A percentile compares a stretch with the other conserved stretches of the same genome.
Conservation (phyloP, 169 alveolate genomes). For the Babesia ovata region DNA sequence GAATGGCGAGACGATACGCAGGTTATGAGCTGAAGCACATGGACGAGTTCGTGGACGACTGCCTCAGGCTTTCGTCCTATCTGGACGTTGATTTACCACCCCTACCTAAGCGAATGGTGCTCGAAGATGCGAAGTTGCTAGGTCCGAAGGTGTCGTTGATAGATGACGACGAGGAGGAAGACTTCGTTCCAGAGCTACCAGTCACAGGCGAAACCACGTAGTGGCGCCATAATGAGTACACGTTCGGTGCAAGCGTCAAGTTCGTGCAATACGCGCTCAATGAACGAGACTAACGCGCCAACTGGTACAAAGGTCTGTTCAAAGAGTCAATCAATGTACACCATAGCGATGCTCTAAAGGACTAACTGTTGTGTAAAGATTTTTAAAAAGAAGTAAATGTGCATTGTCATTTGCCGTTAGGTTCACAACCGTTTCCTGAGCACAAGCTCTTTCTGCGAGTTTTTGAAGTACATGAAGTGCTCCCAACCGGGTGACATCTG, state of each 20-base stretch:
- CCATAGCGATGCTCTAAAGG: no score
- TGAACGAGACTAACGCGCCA: no score
- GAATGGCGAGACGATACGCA: constrained; percentile 10
- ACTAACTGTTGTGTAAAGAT: no score
- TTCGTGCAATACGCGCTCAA: no score
- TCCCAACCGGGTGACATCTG: constrained; percentile 72
- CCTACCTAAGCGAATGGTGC: constrained; percentile 86
- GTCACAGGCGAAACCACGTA: background rate
- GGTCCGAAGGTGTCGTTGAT: constrained; percentile 5
- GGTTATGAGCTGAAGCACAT: constrained; percentile 83
- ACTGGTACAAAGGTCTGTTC: no score
- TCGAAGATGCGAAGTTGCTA: constrained; percentile 86
- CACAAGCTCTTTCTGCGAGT: constrained; percentile 56
- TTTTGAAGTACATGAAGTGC: constrained; percentile 67
- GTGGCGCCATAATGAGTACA: no score
- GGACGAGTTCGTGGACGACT: constrained; percentile 96
- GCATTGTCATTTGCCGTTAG: background rate
- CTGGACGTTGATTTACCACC: constrained; percentile 93
- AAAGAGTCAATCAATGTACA: no score
- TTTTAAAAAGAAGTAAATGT: background rate
- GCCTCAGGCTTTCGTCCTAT: constrained; percentile 84
- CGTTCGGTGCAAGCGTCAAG: no score
- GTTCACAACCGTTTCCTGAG: constrained; percentile 51
- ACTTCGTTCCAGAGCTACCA: constrained; percentile 13
- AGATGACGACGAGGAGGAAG: constrained; percentile 16